Percentiles rank a stretch among this genome's conserved stretches.
These are phyloP conservation scores for Leishmania martiniquensis DNA, from an alignment of 208 protist genomes.

Conservation along the genomic window DNA sequence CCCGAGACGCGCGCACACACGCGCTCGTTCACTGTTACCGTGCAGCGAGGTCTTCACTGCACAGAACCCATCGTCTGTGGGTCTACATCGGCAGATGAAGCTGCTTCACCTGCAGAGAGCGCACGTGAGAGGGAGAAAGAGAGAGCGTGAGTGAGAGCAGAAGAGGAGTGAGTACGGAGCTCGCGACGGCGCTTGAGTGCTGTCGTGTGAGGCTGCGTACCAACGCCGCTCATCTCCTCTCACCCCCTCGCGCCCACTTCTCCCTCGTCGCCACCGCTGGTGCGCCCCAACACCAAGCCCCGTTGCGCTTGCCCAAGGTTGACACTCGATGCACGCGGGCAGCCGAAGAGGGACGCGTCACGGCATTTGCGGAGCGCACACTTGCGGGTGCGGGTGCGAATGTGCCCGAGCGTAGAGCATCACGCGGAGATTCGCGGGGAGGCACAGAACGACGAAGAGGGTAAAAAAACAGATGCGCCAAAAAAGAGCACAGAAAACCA, in stretches of 20 bases:
- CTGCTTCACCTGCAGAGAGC: background rate
- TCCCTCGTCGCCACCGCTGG: background rate
- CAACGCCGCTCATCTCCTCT: too few relatives aligned
- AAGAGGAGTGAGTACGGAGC: too few relatives aligned
- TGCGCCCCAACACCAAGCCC: background rate
- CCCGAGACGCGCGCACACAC: background rate
- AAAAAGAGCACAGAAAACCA: background rate
- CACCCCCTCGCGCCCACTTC: too few relatives aligned
- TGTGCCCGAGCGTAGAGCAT: too few relatives aligned
- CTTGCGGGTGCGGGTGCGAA: too few relatives aligned
- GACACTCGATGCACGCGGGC: too few relatives aligned
- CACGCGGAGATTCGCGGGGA: background rate
- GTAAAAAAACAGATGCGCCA: background rate
- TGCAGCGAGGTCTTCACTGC: background rate
- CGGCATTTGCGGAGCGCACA: too few relatives aligned
- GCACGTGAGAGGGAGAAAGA: background rate
- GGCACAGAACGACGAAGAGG: background rate
- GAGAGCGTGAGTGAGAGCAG: too few relatives aligned
- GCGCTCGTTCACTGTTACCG: background rate
- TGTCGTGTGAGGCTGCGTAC: background rate
- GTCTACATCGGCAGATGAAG: background rate
- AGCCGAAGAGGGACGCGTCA: too few relatives aligned
- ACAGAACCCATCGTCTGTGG: background rate
- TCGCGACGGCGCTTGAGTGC: background rate
- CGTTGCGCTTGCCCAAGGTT: too few relatives aligned